Percentiles rank a stretch among this genome's conserved stretches.
Evolutionary conservation across 176 grass and related monocot species (phyloP).

Genomic region (Triticum turgidum): DNA sequence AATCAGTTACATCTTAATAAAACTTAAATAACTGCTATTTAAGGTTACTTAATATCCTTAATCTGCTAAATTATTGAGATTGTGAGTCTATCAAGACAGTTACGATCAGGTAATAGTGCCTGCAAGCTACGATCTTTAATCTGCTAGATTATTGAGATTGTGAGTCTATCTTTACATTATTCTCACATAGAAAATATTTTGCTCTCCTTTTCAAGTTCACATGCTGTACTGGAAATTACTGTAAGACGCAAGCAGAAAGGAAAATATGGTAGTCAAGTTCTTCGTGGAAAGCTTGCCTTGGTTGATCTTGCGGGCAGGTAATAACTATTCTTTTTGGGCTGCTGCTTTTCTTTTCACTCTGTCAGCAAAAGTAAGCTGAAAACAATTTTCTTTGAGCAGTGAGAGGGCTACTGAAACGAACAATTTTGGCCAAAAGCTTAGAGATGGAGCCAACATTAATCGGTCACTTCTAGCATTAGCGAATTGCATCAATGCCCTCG

Average conservation of each 20-base stretch:
- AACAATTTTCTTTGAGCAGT: slow-evolving; percentile 49
- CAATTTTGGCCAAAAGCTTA: slow-evolving; percentile 91
- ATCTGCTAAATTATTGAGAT: not conserved
- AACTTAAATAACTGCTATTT: not conserved
- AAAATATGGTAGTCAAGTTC: slow-evolving; percentile 84
- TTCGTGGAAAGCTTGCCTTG: slow-evolving; percentile 97
- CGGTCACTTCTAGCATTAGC: slow-evolving; percentile 89
- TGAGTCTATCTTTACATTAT: not conserved
- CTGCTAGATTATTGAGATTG: not conserved
- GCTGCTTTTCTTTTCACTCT: not conserved
- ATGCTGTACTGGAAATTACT: slow-evolving; percentile 94
- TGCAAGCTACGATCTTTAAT: not conserved
- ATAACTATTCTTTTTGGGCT: slow-evolving; percentile 13
- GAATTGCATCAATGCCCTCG: slow-evolving; percentile 99
- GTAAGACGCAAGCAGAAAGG: slow-evolving; percentile 93
- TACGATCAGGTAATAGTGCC: not conserved
- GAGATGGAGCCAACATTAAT: slow-evolving; percentile 98
- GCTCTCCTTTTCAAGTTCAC: slow-evolving; percentile 57
- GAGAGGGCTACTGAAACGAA: slow-evolving; percentile 96
- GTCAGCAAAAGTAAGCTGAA: slow-evolving; percentile 12
- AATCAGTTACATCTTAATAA: not conserved
- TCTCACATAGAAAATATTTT: slow-evolving; percentile 12
- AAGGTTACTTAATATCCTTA: not conserved
- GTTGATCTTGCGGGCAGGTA: slow-evolving; percentile 98
- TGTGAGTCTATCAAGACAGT: not conserved